phyloP scores from a whole-genome alignment of 2,329 filamentous ascomycete species.

The Sporothrix mexicana region DNA sequence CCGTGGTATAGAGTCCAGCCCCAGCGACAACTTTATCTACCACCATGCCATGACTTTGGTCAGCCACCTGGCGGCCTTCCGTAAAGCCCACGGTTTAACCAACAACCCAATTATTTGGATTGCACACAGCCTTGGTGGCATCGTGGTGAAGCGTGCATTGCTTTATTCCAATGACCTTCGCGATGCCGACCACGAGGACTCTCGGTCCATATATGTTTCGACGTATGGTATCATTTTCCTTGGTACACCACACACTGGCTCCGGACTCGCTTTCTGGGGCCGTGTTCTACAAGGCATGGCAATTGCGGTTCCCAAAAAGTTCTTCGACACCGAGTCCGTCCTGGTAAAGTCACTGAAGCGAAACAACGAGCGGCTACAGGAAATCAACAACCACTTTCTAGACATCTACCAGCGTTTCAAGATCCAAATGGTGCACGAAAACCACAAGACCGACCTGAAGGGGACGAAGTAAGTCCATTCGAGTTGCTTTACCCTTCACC shows the following conservation, averaged over 20 bases:
- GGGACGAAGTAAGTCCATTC: constrained; percentile 56
- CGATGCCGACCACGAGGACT: constrained; percentile 65
- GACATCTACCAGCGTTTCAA: constrained; percentile 73
- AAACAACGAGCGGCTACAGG: constrained; percentile 75
- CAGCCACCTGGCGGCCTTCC: constrained; percentile 65
- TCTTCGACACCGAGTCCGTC: constrained; percentile 71
- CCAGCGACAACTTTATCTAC: constrained; percentile 70
- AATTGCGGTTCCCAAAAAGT: constrained; percentile 66
- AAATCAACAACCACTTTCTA: constrained; percentile 75
- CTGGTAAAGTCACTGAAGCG: constrained; percentile 73
- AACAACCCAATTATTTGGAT: constrained; percentile 76
- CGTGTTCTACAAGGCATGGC: constrained; percentile 71
- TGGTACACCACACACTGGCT: constrained; percentile 76
- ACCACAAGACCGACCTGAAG: constrained; percentile 71
- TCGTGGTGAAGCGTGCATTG: constrained; percentile 72
- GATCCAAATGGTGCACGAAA: constrained; percentile 79
- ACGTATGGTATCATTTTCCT: constrained; percentile 79
- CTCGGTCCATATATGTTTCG: constrained; percentile 72
- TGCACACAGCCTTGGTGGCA: constrained; percentile 74
- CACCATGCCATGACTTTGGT: constrained; percentile 74
- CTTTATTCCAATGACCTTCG: constrained; percentile 69
- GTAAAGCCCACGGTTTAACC: constrained; percentile 61
- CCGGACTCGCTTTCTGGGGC: constrained; percentile 72
- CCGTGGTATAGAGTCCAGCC: constrained; percentile 52
- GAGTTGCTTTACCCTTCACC: no score